Base-by-base conservation (phyloP, 805 yeast genomes). In the Zygosaccharomyces kombuchaensis region DNA sequence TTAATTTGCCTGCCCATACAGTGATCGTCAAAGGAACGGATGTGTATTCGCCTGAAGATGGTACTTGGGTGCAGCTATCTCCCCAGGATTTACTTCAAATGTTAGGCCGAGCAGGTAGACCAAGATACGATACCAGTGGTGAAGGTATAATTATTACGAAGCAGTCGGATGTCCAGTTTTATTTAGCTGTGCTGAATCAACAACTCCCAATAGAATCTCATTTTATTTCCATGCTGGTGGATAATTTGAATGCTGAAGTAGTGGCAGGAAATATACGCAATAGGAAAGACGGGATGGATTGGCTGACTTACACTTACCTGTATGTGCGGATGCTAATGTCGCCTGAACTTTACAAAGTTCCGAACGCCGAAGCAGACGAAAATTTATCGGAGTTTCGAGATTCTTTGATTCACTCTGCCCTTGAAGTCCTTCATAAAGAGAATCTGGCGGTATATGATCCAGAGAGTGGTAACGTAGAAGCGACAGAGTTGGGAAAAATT, bases 31-130 rank as follows among this genome's bases (percentile, higher is more conserved):
- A 87, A 58, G 98, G 98, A 0, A 91, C 99, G 0, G 95, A 87
- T 58, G 82, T 89, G 0, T 93, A 95, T 58, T 84, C 93, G 4
- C 97, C 99, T 0, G 93, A 85, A 52, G 78, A 77, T 51, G 96
- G 97, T 44, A 68, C 77, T 6, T 91, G 98, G 97, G 80, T 80
- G 2, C 93, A 87, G 58, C 69, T 91, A n/a, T 83, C 96, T 0
- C 95, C 97, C 0, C 99, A 91, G 58, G 98, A 93, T 67, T 84
- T 91, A 31, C 65, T 91, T 8, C 99, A 91, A 67, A 91, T 91
- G 98, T 72, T 91, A n/a, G 98, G 98, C 30, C 80, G 98, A 70
- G 98, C 98, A 14, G 98, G 98, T 55, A 77, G 99, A 66, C 99
- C 99, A 0, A 74, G 96, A 43, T 93, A 84, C 66, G 99, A 91